A percentile compares a stretch with the other conserved stretches of the same genome.
Conservation (phyloP, 2,329 filamentous ascomycete genomes). For the Xylaria sp. region DNA sequence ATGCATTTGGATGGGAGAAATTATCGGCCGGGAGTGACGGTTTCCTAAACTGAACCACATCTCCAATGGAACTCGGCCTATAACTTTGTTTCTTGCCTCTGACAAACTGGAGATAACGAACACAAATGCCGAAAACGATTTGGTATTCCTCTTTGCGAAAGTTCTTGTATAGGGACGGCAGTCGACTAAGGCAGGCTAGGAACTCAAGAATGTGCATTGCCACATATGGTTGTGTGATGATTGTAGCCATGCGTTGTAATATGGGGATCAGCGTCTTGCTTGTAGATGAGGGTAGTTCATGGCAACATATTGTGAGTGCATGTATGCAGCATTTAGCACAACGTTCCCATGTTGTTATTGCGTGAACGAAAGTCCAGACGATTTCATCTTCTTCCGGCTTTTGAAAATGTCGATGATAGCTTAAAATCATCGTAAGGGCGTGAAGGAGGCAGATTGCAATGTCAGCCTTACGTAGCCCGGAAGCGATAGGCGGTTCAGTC, state of each 20-base stretch:
- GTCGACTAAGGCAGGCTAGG: slow-evolving; percentile 84
- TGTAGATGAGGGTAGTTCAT: slow-evolving; percentile 88
- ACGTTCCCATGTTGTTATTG: slow-evolving; percentile 84
- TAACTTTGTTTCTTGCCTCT: slow-evolving; percentile 70
- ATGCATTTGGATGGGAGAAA: slow-evolving; percentile 49
- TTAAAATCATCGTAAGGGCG: slow-evolving; percentile 84
- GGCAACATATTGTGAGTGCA: slow-evolving; percentile 91
- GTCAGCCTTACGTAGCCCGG: slow-evolving; percentile 85
- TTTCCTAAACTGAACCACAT: slow-evolving; percentile 49
- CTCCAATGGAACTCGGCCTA: slow-evolving; percentile 58
- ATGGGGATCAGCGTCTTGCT: slow-evolving; percentile 87
- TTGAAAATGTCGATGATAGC: slow-evolving; percentile 86
- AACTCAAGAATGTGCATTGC: slow-evolving; percentile 97
- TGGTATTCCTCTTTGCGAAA: slow-evolving; percentile 92
- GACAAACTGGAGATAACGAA: slow-evolving; percentile 90
- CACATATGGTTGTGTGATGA: slow-evolving; percentile 91
- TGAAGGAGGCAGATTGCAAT: slow-evolving; percentile 91
- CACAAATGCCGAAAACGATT: slow-evolving; percentile 94
- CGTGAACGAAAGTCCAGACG: slow-evolving; percentile 84
- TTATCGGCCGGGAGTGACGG: slow-evolving; percentile 42
- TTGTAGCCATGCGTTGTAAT: slow-evolving; percentile 91
- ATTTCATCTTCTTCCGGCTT: slow-evolving; percentile 90
- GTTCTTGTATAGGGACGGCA: slow-evolving; percentile 87
- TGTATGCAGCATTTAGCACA: slow-evolving; percentile 95
- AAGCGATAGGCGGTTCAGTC: slow-evolving; percentile 81